Conservation (phyloP, 768 basidiomycete genomes). For the Tricholomella constricta region DNA sequence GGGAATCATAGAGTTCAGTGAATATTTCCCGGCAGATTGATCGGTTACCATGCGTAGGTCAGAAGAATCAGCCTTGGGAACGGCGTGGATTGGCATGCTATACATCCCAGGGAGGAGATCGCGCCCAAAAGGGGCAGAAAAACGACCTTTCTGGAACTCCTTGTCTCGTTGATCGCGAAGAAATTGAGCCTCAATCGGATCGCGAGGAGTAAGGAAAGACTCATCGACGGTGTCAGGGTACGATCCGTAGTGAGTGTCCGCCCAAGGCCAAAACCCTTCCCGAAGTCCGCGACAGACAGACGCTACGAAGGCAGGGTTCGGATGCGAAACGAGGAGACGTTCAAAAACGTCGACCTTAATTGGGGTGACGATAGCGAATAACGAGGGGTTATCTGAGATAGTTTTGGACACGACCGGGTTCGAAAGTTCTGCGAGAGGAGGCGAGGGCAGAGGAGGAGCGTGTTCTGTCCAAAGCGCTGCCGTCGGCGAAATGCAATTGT, state of each 20-base stretch:
- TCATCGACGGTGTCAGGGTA: not conserved
- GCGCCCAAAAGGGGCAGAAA: slow-evolving; percentile 23
- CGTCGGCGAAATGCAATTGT: not conserved
- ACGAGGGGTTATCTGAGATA: not conserved
- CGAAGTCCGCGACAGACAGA: too few relatives aligned
- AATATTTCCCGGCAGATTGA: slow-evolving; percentile 31
- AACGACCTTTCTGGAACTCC: not conserved
- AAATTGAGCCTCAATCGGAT: not conserved
- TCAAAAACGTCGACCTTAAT: not conserved
- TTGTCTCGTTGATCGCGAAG: not conserved
- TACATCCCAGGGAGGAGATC: slow-evolving; percentile 23
- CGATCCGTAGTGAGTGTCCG: slow-evolving; percentile 11
- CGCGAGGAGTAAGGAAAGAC: not conserved
- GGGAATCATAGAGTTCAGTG: slow-evolving; percentile 28
- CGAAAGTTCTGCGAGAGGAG: not conserved
- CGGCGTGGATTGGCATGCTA: slow-evolving; percentile 21
- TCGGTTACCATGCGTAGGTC: slow-evolving; percentile 39
- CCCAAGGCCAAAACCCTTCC: slow-evolving; percentile 45
- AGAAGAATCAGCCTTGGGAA: slow-evolving; percentile 31
- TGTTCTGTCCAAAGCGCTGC: slow-evolving; percentile 25
- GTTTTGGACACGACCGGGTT: not conserved
- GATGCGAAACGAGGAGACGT: slow-evolving; percentile 25
- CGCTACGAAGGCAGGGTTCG: slow-evolving; percentile 36
- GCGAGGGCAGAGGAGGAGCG: slow-evolving; percentile 1
- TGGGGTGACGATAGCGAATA: not conserved